Evolutionary conservation across 805 yeast species (phyloP), one percentile per base, ranked within the genome.

Genomic region (Saturnispora kantuleensis): DNA sequence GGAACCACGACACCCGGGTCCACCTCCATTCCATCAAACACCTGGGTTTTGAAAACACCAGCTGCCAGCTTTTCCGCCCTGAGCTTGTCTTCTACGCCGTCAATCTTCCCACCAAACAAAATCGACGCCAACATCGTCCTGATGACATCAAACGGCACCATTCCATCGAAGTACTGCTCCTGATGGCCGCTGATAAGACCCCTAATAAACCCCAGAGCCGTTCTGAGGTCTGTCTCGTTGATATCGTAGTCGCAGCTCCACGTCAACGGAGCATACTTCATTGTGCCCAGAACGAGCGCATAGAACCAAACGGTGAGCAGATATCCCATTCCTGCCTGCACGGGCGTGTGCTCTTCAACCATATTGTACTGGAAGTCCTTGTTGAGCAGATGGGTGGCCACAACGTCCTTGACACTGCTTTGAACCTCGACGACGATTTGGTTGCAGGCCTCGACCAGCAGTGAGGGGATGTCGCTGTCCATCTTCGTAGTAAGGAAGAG

Each of bases 271-370:
- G 68, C 70, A 50, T 70, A 81, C 39, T 82, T 66, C 41, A 74
- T 58, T 43, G 85, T 60, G 48, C 79, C 87, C 31, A 69, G 69
- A 3, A 86, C 55, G 1, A 82, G 56, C 0, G 84, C 70, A 56
- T 85, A 94, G 49, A 73, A 72, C 95, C 95, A 85, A 0, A 77
- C 68, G 5, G 84, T 51, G 26, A 81, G 58, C 51, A 81, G 76
- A 47, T 64, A 68, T 3, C 81, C 52, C 42, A 74, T 70, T 2
- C 62, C 58, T 33, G 70, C 62, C 47, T 77, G 81, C 4, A 63
- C 57, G 0, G 78, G 75, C 3, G 21, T 31, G 7, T 48, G 36
- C 26, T 50, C 42, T 16, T 48, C 47, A 2, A 36, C 15, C 10
- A 52, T 16, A 26, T 41, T 44, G 28, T 18, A 42, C 11, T 30